Conservation (phyloP, 352 stramenopile genomes). For the Globisporangium spinosum region DNA sequence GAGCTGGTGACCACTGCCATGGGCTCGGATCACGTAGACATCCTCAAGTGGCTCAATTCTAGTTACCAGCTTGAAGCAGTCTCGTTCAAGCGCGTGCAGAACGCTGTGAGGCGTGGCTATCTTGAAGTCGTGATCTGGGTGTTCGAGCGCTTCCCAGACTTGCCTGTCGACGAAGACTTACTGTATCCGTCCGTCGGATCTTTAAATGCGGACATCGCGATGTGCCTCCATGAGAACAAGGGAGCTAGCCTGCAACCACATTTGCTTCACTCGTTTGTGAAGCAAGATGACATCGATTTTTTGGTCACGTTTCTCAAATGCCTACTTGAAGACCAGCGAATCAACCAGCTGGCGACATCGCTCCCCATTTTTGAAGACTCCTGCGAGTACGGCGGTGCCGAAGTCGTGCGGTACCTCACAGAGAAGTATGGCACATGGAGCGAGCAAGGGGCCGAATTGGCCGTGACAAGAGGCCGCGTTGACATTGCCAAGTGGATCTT, state of each 20-base stretch:
- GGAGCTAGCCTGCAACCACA: not conserved
- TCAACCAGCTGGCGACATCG: no score
- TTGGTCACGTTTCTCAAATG: not conserved
- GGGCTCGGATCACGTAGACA: not conserved
- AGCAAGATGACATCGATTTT: not conserved
- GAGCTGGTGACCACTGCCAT: slow-evolving; percentile 1
- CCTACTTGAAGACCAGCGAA: not conserved
- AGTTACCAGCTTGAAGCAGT: no score
- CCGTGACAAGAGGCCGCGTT: no score
- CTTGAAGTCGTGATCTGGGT: not conserved
- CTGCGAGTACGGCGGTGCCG: not conserved
- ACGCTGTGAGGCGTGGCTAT: no score
- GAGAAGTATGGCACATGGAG: not conserved
- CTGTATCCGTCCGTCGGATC: no score
- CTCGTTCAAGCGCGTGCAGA: no score
- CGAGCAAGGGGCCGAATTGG: no score
- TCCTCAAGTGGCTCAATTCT: not conserved
- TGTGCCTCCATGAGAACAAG: not conserved
- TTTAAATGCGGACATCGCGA: not conserved
- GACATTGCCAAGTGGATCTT: no score
- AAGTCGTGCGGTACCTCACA: not conserved
- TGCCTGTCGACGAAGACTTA: not conserved
- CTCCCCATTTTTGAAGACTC: not conserved
- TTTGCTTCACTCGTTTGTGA: not conserved
- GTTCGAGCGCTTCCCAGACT: not conserved